Evolutionary conservation across 106 monocot genomes (phyloP), one percentile per base, ranked within the genome.

Genomic region (Dendrobium chrysotoxum): DNA sequence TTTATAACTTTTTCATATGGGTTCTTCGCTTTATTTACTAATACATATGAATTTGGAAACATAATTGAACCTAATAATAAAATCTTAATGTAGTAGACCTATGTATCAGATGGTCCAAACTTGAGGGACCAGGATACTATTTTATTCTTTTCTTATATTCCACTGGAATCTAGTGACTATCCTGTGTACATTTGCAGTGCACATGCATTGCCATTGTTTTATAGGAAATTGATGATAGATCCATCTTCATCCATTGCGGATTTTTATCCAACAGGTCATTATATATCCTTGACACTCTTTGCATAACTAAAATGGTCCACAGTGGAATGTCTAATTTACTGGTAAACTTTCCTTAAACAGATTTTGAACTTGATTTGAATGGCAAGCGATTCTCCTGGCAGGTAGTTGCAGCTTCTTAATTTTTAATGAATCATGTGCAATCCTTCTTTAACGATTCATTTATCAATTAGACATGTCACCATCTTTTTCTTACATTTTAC

Each of bases 381-480:
- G 80, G 80, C 30, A 80, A 80, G 72, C 80, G 80, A 50, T 80
- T 72, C 53, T 53, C 80, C 38, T 80, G 80, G 80, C 80, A 80
- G 80, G 80, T 80, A 73, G 44, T 80, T 2, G 71, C 45, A 23
- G 12, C 18, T 53, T 53, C 42, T 41, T 35, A 2, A 35, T 2
- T 35, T 35, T 35, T 35, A 35, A 35, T 35, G 2, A 35, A 35
- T 39, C 35, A 35, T 35, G 35, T 3, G 35, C 35, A 35, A 35
- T 3, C 35, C 35, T 35, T 35, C 35, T 35, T 35, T 35, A 35
- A 35, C 2, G 35, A 35, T 35, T 35, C 35, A 35, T 35, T 35
- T 35, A 35, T 35, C 35, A 35, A 35, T 35, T 35, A 35, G 3
- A 35, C 35, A 35, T 35, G 35, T 35, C 35, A 35, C 35, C 35